Evolutionary conservation across 768 basidiomycete species (phyloP), one percentile per base, ranked within the genome.

Genomic region (Tylopilus rubrobrunneus): DNA sequence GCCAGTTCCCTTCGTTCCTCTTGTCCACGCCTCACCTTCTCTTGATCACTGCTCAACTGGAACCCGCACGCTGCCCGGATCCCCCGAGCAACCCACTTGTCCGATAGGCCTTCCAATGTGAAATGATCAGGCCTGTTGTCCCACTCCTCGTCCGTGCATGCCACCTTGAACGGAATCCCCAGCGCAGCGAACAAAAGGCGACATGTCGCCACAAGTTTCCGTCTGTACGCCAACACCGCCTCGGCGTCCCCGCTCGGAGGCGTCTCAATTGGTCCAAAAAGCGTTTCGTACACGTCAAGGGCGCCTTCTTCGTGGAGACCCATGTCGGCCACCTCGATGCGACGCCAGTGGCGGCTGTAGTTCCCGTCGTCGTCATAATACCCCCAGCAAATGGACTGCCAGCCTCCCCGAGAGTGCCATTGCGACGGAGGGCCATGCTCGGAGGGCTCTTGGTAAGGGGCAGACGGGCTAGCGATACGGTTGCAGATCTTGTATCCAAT

Each of bases 381-480:
- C 7, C 48, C 58, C 53, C 51, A 60, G 33, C 59, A 52, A 9
- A 59, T 33, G 1, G 53, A 14, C 36, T 56, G 58, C 48, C 58
- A 60, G 7, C 51, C 53, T 17, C 47, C 42, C 17, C 40, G 21
- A 31, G 46, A 8, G 48, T 60, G 53, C 45, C 44, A 43, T 7
- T 1, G 47, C n/a, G 21, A 21, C 7, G 19, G 7, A 2, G 21
- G 15, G 6, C 56, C 47, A 9, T 41, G 15, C 23, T 15, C 15
- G 36, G 34, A 36, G 9, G 23, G 15, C 15, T 11, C 31, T 31
- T 31, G 9, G 31, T 25, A 6, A 14, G 21, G 7, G 9, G 15
- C 23, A 8, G 33, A 28, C 3, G 14, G 4, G 8, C 21, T 15
- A 7, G 21, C 5, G 15, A 34, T 34, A 7, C 21, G 46, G 21